Percentiles rank a stretch among this genome's conserved stretches.
Conservation (phyloP, 805 yeast species). For the Zygotorulaspora danielsina region DNA sequence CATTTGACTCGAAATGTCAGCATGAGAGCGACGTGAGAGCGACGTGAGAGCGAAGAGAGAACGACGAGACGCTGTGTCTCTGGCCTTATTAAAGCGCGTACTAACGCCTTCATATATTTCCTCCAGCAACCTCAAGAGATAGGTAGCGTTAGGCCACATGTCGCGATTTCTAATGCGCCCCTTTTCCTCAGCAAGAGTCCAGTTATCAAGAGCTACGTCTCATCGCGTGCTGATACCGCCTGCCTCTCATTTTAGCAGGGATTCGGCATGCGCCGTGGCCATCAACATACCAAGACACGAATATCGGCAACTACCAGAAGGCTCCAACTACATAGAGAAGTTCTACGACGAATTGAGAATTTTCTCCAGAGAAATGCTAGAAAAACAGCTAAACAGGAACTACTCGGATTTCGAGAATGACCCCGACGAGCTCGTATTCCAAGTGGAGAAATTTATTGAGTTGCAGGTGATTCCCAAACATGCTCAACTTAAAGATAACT, state of each 20-base stretch:
- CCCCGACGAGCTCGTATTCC: slow-evolving; percentile 39
- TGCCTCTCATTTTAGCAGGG: slow-evolving; percentile 14
- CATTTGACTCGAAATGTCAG: too few relatives aligned
- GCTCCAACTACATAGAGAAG: slow-evolving; percentile 48
- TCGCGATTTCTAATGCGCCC: slow-evolving; percentile 4
- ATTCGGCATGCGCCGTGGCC: slow-evolving; percentile 1
- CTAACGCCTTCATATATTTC: too few relatives aligned
- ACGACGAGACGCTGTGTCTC: too few relatives aligned
- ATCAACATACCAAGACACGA: slow-evolving; percentile 19
- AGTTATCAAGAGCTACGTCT: slow-evolving; percentile 18
- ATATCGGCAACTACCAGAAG: slow-evolving; percentile 50
- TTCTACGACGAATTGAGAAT: slow-evolving; percentile 42
- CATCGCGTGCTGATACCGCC: slow-evolving; percentile 24
- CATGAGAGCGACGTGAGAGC: too few relatives aligned
- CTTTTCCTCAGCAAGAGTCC: slow-evolving; percentile 4
- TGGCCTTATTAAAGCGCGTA: too few relatives aligned
- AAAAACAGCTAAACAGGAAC: slow-evolving; percentile 24
- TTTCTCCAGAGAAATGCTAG: slow-evolving; percentile 19
- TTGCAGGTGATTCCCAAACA: slow-evolving; percentile 28
- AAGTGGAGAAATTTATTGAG: slow-evolving; percentile 39
- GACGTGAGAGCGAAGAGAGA: too few relatives aligned
- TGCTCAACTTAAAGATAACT: slow-evolving; percentile 5
- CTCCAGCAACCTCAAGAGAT: too few relatives aligned
- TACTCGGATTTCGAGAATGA: slow-evolving; percentile 40
- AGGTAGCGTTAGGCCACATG: too few relatives aligned